phyloP scores from a whole-genome alignment of 2,329 filamentous ascomycete species.

The Ophiostoma sp. region DNA sequence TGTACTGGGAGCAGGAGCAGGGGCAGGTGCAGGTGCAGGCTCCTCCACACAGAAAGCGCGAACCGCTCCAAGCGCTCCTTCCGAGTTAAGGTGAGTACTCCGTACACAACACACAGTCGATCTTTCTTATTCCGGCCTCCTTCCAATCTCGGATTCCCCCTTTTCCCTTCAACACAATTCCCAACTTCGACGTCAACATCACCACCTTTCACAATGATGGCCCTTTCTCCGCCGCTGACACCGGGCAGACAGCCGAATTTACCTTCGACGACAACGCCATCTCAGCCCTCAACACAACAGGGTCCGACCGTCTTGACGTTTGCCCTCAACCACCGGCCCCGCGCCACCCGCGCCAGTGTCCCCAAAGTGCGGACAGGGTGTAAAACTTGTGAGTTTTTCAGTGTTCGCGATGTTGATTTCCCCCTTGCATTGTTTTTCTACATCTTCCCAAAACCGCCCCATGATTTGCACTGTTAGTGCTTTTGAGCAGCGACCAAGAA shows the following conservation, averaged over 20 bases:
- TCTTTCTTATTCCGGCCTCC: background rate
- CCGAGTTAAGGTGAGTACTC: background rate
- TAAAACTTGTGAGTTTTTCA: conserved; percentile 35
- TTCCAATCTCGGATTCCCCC: background rate
- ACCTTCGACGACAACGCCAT: background rate
- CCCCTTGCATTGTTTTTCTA: background rate
- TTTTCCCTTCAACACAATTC: background rate
- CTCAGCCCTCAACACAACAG: background rate
- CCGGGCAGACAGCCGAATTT: background rate
- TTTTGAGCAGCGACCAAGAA: background rate
- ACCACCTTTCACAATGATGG: background rate
- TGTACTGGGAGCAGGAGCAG: background rate
- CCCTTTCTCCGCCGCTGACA: background rate
- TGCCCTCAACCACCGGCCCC: conserved; percentile 36
- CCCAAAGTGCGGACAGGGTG: conserved; percentile 33
- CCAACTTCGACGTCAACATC: background rate
- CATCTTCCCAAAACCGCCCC: background rate
- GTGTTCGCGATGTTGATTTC: background rate
- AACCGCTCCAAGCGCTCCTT: conserved; percentile 2
- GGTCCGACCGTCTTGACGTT: conserved; percentile 36
- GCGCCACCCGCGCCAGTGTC: conserved; percentile 36
- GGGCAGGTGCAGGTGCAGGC: background rate
- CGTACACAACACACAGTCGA: background rate
- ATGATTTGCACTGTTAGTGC: background rate
- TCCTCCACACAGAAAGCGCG: background rate